phyloP scores from a whole-genome alignment of 1,284 basidiomycete genomes.

The Hymenochaete sp. region DNA sequence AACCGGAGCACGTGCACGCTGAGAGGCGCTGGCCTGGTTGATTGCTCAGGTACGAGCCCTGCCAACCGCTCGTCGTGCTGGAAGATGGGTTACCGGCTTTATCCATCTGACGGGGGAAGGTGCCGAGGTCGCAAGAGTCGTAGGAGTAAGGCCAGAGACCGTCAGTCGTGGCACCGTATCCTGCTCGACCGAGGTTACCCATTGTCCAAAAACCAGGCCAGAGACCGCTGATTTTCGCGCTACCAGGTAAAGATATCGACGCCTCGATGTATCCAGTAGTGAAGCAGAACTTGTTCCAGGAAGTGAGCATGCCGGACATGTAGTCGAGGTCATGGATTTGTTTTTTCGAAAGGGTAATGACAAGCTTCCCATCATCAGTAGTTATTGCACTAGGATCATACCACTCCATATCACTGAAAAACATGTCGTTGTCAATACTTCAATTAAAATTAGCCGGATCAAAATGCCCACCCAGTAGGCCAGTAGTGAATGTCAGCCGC shows the following conservation, averaged over 20 bases:
- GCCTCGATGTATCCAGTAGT: constrained; percentile 87
- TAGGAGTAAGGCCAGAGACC: constrained; percentile 78
- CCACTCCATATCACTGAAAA: constrained; percentile 82
- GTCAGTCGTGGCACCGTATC: constrained; percentile 52
- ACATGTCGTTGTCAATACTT: constrained; percentile 38
- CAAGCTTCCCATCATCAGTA: constrained; percentile 62
- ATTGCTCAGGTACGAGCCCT: constrained; percentile 36
- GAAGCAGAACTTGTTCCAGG: constrained; percentile 93
- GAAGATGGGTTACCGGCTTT: constrained; percentile 43
- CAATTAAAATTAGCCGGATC: not conserved
- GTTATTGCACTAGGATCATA: constrained; percentile 69
- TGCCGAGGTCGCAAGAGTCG: constrained; percentile 75
- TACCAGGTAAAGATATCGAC: constrained; percentile 74
- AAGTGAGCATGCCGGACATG: constrained; percentile 60
- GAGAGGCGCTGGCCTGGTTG: constrained; percentile 50
- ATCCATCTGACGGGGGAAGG: constrained; percentile 69
- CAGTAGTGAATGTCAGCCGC: constrained; percentile 67
- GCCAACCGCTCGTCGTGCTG: constrained; percentile 41
- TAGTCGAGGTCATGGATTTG: constrained; percentile 68
- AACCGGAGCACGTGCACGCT: constrained; percentile 46
- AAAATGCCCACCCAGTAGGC: constrained; percentile 27
- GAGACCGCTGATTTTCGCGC: constrained; percentile 55
- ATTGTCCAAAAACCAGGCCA: constrained; percentile 52
- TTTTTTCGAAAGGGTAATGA: constrained; percentile 63
- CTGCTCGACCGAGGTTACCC: constrained; percentile 48